Percentiles rank a stretch among this genome's conserved stretches.
phyloP scores from a whole-genome alignment of 495 filamentous ascomycete genomes.

The Podospora anserina region DNA sequence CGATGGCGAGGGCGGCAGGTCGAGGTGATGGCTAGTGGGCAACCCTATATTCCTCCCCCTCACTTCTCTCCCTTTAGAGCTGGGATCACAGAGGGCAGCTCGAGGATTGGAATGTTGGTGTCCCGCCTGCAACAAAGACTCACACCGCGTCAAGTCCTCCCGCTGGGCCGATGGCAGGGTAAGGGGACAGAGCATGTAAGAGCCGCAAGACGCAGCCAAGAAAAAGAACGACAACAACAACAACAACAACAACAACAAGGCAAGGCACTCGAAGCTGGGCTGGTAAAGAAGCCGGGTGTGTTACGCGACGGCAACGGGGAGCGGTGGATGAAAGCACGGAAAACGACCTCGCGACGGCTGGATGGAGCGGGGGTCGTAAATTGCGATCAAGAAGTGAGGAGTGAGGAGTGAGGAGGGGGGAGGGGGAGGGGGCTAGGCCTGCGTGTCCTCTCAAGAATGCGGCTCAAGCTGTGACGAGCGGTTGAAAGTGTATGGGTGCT shows the following conservation, averaged over 20 bases:
- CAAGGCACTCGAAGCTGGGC: not conserved
- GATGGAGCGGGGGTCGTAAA: conserved; percentile 33
- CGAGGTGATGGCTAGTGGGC: not conserved
- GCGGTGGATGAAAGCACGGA: conserved; percentile 30
- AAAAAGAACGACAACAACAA: conserved; percentile 17
- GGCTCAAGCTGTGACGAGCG: conserved; percentile 29
- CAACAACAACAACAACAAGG: not conserved
- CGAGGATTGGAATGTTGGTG: conserved; percentile 1
- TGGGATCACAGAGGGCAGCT: conserved; percentile 1
- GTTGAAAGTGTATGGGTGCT: conserved; percentile 17
- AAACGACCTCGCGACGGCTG: conserved; percentile 32
- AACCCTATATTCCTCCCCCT: not conserved
- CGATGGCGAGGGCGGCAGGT: not conserved
- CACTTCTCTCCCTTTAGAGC: conserved; percentile 9
- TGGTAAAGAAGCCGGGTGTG: conserved; percentile 12
- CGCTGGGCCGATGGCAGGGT: conserved; percentile 22
- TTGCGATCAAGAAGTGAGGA: conserved; percentile 19
- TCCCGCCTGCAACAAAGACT: not conserved
- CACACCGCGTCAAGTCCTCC: conserved; percentile 20
- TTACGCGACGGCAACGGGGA: not conserved
- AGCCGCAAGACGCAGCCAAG: conserved; percentile 31
- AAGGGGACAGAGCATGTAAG: conserved; percentile 29
- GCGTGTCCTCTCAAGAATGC: conserved; percentile 25
- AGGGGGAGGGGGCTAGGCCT: conserved; percentile 17
- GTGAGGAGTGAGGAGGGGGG: conserved; percentile 7